Evolutionary conservation across 768 basidiomycete genomes (phyloP).

Genomic region (Cystofilobasidium ferigula): DNA sequence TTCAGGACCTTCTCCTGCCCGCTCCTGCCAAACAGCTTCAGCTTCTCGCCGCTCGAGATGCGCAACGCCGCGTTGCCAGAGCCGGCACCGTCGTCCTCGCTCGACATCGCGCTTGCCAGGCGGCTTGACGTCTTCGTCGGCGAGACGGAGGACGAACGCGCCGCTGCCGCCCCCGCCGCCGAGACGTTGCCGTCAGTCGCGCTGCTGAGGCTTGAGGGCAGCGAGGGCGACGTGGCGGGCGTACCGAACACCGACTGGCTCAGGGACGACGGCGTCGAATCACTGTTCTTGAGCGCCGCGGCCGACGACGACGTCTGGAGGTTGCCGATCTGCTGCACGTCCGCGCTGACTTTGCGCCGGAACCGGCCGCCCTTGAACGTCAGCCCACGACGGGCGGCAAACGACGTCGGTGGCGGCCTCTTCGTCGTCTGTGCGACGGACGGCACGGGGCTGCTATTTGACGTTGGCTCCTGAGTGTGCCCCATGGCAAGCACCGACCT

Average conservation of each 20-base stretch:
- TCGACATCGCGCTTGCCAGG: neutral
- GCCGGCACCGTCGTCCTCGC: slow-evolving; percentile 13
- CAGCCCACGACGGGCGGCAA: slow-evolving; percentile 16
- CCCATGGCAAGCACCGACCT: neutral
- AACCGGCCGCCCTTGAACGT: slow-evolving; percentile 20
- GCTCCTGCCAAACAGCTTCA: slow-evolving; percentile 7
- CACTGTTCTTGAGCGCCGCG: neutral
- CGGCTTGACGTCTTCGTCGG: slow-evolving; percentile 12
- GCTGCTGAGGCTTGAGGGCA: neutral
- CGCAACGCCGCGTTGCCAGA: neutral
- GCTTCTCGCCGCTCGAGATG: slow-evolving; percentile 9
- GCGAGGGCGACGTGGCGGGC: slow-evolving; percentile 1
- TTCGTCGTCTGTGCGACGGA: neutral
- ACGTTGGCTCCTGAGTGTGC: neutral
- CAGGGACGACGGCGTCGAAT: slow-evolving; percentile 2
- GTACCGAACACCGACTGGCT: neutral
- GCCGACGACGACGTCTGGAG: neutral
- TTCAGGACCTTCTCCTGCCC: slow-evolving; percentile 22
- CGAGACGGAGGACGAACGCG: slow-evolving; percentile 13
- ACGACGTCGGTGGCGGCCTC: neutral
- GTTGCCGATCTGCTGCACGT: neutral
- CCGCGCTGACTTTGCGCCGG: slow-evolving; percentile 5
- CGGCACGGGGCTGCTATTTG: neutral
- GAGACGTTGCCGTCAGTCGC: neutral
- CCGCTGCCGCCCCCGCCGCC: neutral